These are phyloP conservation scores for Lyophyllum decastes DNA, from an alignment of 768 basidiomycete species.

Conservation along the genomic window DNA sequence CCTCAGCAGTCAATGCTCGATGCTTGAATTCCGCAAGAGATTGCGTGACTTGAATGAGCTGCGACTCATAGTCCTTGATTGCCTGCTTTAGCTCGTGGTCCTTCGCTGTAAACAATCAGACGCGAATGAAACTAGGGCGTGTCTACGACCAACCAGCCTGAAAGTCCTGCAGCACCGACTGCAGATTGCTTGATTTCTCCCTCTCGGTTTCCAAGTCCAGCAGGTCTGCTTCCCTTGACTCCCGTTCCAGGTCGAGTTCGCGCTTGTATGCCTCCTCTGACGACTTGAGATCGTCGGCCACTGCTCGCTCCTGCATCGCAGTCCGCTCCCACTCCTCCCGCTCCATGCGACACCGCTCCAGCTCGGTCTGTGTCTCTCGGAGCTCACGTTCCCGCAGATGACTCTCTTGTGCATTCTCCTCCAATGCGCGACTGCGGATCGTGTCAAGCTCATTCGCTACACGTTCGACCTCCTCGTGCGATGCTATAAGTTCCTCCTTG, in stretches of 20 bases:
- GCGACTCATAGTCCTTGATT: constrained; percentile 78
- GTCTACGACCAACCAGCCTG: constrained; percentile 62
- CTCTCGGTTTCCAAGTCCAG: constrained; percentile 64
- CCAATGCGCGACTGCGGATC: constrained; percentile 62
- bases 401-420: constrained; percentile 72
- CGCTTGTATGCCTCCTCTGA: constrained; percentile 55
- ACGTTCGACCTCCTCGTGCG: constrained; percentile 75
- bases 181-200: constrained; percentile 80
- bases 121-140: not conserved
- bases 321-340: constrained; percentile 60
- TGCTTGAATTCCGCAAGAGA: constrained; percentile 90
- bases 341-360: constrained; percentile 85
- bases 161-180: constrained; percentile 94
- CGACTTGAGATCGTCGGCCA: constrained; percentile 70
- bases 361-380: constrained; percentile 79
- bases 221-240: constrained; percentile 54
- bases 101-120: constrained; percentile 57
- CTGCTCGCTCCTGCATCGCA: constrained; percentile 61
- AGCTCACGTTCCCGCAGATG: constrained; percentile 76
- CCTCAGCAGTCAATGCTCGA: constrained; percentile 87
- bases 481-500: constrained; percentile 74
- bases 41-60: constrained; percentile 66
- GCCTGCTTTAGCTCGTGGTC: constrained; percentile 89
- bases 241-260: constrained; percentile 68
- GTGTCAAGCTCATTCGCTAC: constrained; percentile 69